Evolutionary conservation across 139 green algal genomes (phyloP), one percentile per base, ranked within the genome.

Genomic region (Chlamydomonas urium): DNA sequence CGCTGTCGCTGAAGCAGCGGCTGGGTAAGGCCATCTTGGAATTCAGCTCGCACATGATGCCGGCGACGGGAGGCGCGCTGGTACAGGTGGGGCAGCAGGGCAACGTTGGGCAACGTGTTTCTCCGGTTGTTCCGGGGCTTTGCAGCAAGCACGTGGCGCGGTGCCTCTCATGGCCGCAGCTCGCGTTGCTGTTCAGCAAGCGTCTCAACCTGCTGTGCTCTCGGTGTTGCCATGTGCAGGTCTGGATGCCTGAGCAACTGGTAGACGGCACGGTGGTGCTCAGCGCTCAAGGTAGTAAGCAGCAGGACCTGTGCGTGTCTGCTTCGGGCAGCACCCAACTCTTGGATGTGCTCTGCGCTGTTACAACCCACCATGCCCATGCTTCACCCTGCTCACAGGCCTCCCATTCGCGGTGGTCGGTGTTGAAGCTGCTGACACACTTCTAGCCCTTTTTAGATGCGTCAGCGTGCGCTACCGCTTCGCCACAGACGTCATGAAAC

Each of bases 391-490:
- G n/a, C n/a, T n/a, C n/a, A n/a, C n/a, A n/a, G 90, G 90, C 32
- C 74, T 93, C n/a, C 89, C 91, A 0, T 96, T 91, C 67, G 78
- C 82, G 0, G 80, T 95, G 19, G 79, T 81, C 24, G 91, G 91
- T 37, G 79, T 87, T 36, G 87, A 83, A 3, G 91, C 95, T 74
- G n/a, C n/a, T n/a, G n/a, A n/a, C n/a, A n/a, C n/a, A n/a, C 75
- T 96, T 48, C 76, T 95, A 26, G 91, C 91, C 1, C 76, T 96
- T 59, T 96, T 94, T 71, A 79, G 91, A 34, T 96, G 91, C 72
- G 87, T 94, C 8, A 91, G 81, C 2, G 93, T 91, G 73, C 89
- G 91, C 23, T 96, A 93, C 77, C 84, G 86, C 60, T 96, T 96
- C 50, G 72, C 66, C 50, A 92, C 86, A 3, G 89, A 94, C 45